Evolutionary conservation across 1,284 basidiomycete genomes (phyloP).

Genomic region (Cryptococcus hybrid): DNA sequence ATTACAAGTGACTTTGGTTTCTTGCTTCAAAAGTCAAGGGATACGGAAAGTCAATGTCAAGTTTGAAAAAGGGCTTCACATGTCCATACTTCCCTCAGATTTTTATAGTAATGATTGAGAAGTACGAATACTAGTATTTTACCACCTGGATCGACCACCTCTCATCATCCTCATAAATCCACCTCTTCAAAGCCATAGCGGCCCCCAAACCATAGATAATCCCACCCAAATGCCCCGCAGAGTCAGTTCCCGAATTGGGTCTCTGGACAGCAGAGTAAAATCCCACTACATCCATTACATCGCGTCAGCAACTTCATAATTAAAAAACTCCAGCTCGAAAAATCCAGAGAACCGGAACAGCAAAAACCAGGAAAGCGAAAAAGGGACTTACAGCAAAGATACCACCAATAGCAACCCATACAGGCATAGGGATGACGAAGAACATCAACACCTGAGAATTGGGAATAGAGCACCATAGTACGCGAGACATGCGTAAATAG

Average conservation of each 20-base stretch:
- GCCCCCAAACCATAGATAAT: constrained; percentile 67
- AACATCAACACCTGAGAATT: constrained; percentile 71
- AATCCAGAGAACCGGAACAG: background rate
- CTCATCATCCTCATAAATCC: constrained; percentile 14
- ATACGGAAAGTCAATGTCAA: no score
- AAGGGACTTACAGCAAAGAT: constrained; percentile 57
- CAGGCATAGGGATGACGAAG: constrained; percentile 77
- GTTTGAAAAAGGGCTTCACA: no score
- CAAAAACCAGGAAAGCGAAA: background rate
- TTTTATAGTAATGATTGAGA: no score
- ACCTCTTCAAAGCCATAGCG: constrained; percentile 42
- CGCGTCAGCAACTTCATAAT: background rate
- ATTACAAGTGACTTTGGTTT: no score
- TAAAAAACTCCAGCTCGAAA: background rate
- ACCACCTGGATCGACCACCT: constrained; percentile 14
- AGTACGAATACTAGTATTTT: background rate
- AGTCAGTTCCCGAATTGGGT: constrained; percentile 55
- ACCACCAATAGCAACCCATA: constrained; percentile 72
- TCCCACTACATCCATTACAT: constrained; percentile 25
- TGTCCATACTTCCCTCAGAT: no score
- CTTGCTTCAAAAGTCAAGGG: no score
- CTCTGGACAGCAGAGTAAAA: constrained; percentile 23
- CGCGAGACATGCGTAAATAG: constrained; percentile 54
- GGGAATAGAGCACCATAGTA: constrained; percentile 74
- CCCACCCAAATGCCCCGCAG: constrained; percentile 76